Evolutionary conservation across 169 alveolate genomes (phyloP).

Genomic region (Cryptosporidium bovis): DNA sequence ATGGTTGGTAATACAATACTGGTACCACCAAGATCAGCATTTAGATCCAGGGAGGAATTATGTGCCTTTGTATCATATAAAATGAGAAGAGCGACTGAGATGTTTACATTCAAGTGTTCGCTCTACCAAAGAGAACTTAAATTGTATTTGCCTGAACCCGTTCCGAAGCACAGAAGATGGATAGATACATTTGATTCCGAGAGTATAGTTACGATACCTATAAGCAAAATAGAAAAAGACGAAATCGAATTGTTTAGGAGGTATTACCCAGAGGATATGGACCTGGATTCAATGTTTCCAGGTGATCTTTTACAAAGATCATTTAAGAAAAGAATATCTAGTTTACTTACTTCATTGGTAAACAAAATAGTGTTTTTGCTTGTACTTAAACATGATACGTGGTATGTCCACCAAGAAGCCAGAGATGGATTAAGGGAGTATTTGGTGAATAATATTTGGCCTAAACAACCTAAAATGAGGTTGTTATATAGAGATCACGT

Average conservation of each 20-base stretch:
- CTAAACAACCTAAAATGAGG: slow-evolving; percentile 68
- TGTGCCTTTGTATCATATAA: slow-evolving; percentile 73
- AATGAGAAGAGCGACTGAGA: slow-evolving; percentile 72
- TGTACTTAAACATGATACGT: slow-evolving; percentile 59
- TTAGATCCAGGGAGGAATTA: slow-evolving; percentile 61
- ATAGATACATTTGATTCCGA: slow-evolving; percentile 73
- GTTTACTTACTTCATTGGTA: slow-evolving; percentile 53
- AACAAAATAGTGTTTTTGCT: slow-evolving; percentile 60
- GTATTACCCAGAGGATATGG: slow-evolving; percentile 53
- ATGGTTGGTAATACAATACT: slow-evolving; percentile 30
- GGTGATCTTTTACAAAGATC: slow-evolving; percentile 65
- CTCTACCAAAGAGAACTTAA: slow-evolving; percentile 67
- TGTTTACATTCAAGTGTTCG: slow-evolving; percentile 69
- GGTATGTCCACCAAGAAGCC: slow-evolving; percentile 75
- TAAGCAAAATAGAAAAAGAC: slow-evolving; percentile 63
- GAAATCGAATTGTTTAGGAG: slow-evolving; percentile 61
- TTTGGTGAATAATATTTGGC: slow-evolving; percentile 62
- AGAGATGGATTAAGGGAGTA: slow-evolving; percentile 71
- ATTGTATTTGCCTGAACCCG: slow-evolving; percentile 67
- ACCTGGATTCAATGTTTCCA: slow-evolving; percentile 59
- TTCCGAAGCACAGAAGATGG: slow-evolving; percentile 75
- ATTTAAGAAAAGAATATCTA: slow-evolving; percentile 63
- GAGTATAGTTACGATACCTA: slow-evolving; percentile 66
- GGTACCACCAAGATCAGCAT: slow-evolving; percentile 72
- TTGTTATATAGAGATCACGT: slow-evolving; percentile 61